Base-by-base conservation (phyloP, 1,284 basidiomycete genomes). In the Exobasidium rhododendri region DNA sequence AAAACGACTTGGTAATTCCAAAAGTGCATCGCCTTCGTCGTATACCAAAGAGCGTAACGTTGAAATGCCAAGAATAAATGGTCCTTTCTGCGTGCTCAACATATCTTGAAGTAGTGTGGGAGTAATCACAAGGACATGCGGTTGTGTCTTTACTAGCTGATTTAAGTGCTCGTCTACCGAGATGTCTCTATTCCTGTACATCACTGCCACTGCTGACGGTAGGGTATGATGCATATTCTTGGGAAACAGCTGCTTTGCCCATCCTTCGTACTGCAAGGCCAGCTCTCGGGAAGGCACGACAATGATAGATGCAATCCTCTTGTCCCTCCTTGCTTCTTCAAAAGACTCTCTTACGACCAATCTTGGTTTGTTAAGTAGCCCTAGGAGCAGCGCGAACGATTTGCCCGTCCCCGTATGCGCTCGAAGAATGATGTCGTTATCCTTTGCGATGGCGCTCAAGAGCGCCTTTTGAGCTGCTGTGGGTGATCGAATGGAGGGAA, bases 371-470 rank as follows among this genome's bases (percentile, higher is more conserved):
- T 69, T 70, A 17, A 79, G 66, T 22, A 77, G 68, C 13, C 70
- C 71, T 14, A 79, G 63, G 3, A 79, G 66, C 45, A 78, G 57
- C 22, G 66, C 74, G 20, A 77, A 75, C 4, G 69, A 71, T 65
- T 79, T 79, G 22, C 77, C 77, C 0, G 74, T 76, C 30, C 76
- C 77, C 1, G 77, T 79, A 44, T 77, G 74, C 17, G 76, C 74
- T 2, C 77, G 68, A 24, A 77, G 32, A 10, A 79, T 66, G 45
- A 79, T 63, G 52, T 79, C 77, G 17, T 59, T 63, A 1, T 66
- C 72, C 22, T 66, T 63, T 26, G 71, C 61, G 35, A 75, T 59
- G 14, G 73, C 68, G 1, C 73, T 67, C 22, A 78, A 71, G 3
- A 78, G 62, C 32, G 65, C 67, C 3, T 55, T 58, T 45, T 79